Evolutionary conservation across 2,329 filamentous ascomycete genomes (phyloP).

Genomic region (Tolypocladium guangdongense): DNA sequence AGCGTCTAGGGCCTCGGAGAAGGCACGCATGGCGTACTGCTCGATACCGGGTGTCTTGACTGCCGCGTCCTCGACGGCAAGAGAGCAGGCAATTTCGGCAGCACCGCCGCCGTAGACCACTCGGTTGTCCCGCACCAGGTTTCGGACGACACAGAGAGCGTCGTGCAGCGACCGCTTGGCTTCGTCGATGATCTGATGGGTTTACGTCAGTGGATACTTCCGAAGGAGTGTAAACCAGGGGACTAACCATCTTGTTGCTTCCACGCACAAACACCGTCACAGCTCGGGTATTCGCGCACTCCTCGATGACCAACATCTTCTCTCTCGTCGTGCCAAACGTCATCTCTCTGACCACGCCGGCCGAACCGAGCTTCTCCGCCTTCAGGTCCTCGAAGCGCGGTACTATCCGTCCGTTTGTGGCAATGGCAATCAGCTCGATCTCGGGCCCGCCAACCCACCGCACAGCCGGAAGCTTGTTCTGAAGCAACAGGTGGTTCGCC

Average conservation of each 20-base stretch:
- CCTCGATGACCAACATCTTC: conserved; percentile 99
- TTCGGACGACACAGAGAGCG: conserved; percentile 93
- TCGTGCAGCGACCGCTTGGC: conserved; percentile 96
- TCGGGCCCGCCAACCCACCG: conserved; percentile 97
- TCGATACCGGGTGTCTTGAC: conserved; percentile 93
- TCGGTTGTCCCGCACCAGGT: conserved; percentile 89
- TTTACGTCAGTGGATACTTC: background rate
- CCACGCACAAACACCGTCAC: conserved; percentile 94
- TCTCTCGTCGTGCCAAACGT: conserved; percentile 94
- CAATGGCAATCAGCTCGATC: conserved; percentile 96
- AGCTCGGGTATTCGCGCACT: conserved; percentile 93
- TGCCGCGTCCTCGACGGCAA: conserved; percentile 91
- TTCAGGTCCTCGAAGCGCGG: conserved; percentile 93
- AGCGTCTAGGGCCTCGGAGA: conserved; percentile 85
- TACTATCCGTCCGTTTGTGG: conserved; percentile 94
- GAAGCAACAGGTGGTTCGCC: conserved; percentile 91
- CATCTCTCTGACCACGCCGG: conserved; percentile 88
- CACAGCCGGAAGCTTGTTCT: conserved; percentile 91
- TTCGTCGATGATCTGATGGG: conserved; percentile 82
- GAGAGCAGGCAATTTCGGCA: conserved; percentile 91
- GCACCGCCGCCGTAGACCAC: conserved; percentile 96
- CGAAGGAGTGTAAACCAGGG: background rate
- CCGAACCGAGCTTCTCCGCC: conserved; percentile 79
- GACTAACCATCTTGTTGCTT: conserved; percentile 94
- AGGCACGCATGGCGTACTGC: conserved; percentile 98